Percentiles rank a stretch among this genome's conserved stretches.
Conservation (phyloP, 768 basidiomycete genomes). For the Phlebiopsis gigantea region DNA sequence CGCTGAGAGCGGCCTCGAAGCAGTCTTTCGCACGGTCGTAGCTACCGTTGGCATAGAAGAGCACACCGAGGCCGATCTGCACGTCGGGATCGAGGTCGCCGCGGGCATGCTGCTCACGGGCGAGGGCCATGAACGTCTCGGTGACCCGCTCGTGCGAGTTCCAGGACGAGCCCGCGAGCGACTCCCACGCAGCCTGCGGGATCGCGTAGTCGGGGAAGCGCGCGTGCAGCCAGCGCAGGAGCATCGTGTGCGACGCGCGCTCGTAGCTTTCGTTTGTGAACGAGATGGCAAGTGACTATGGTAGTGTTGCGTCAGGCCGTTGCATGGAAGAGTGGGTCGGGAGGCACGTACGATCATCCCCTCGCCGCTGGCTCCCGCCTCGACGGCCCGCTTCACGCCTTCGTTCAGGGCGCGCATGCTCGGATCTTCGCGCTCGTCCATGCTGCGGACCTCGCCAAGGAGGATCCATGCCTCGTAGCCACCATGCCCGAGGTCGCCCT, state of each 20-base stretch:
- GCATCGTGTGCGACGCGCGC: constrained; percentile 75
- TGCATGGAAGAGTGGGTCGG: neutral
- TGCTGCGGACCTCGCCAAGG: constrained; percentile 81
- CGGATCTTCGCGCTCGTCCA: constrained; percentile 84
- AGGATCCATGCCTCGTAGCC: constrained; percentile 91
- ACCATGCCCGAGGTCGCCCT: constrained; percentile 72
- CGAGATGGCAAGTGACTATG: constrained; percentile 88
- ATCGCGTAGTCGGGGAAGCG: constrained; percentile 55
- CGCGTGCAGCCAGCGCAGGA: constrained; percentile 79
- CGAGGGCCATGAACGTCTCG: constrained; percentile 76
- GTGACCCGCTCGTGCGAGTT: constrained; percentile 75
- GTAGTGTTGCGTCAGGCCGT: constrained; percentile 7
- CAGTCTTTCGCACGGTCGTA: constrained; percentile 92
- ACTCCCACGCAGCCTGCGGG: constrained; percentile 48
- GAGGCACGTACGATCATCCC: constrained; percentile 65
- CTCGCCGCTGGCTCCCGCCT: constrained; percentile 53
- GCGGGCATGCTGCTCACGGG: constrained; percentile 73
- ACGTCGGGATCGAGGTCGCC: constrained; percentile 81
- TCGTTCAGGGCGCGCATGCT: constrained; percentile 77
- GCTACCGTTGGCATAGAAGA: constrained; percentile 85
- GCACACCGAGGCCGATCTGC: constrained; percentile 87
- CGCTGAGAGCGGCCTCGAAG: constrained; percentile 81
- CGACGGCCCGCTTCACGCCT: constrained; percentile 64
- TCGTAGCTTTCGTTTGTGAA: constrained; percentile 95
- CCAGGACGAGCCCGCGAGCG: constrained; percentile 65